Base-by-base conservation (phyloP, 305 asterid species). In the Solanum hybrid region DNA sequence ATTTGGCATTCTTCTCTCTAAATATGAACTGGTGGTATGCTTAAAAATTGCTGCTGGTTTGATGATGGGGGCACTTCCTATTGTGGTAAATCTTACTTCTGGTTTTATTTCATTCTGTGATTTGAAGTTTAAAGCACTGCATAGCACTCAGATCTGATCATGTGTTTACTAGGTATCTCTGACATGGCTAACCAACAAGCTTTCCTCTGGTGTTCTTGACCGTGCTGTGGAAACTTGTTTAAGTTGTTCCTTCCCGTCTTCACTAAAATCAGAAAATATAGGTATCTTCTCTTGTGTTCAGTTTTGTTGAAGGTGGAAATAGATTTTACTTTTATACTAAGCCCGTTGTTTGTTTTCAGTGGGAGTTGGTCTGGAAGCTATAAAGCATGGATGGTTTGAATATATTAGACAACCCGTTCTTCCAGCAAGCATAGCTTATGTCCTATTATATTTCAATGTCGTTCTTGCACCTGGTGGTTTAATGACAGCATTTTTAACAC, bases 401-500 rank as follows among this genome's bases (percentile, higher is more conserved):
- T 97, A 97, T 94, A 91, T 95, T 84, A 94, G 95, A 91, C 99
- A 96, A 92, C 99, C 99, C 86, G 99, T 96, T 95, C 96, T 97
- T 88, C 98, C 99, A 8, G 99, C 98, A 79, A 97, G 99, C 93
- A 93, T 96, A 90, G 98, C 98, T 88, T 94, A 93, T 94, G 99
- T 97, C 90, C 90, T 96, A 75, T 97, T 97, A 91, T 95, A 91
- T 94, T 96, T 95, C 94, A 97, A 96, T 87, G 96, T 93, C 79
- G 96, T 95, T 91, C 99, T 96, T 88, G 95, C 99, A 88, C 99
- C 99, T 89, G 96, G 99, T 76, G 94, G 97, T 88, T 92, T 96
- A 91, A 97, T 97, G 99, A 95, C 99, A 36, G 99, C 99, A 89
- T 97, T 97, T 93, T 94, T 97, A 90, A 96, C 99, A 46, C 98